Percentiles rank a stretch among this genome's conserved stretches.
Conservation (phyloP, 768 basidiomycete genomes). For the Rhodotorula paludigena region DNA sequence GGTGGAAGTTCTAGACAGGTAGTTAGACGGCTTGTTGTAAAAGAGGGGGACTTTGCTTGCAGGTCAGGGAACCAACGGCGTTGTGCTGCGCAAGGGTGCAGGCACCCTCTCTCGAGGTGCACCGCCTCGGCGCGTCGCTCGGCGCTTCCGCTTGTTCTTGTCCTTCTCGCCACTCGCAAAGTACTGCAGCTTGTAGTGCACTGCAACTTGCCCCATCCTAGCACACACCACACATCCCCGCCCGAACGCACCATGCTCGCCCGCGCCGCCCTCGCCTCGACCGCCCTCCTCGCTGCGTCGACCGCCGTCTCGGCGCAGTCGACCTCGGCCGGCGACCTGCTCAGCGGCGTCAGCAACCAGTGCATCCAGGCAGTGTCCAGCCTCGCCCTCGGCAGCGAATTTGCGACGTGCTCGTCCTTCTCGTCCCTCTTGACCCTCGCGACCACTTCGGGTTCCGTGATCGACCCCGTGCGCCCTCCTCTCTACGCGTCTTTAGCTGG, state of each 20-base stretch:
- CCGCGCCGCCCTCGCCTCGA: neutral
- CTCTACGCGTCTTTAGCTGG: too few species aligned
- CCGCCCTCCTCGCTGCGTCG: neutral
- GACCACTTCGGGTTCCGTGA: neutral
- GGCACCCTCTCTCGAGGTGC: neutral
- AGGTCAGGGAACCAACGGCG: too few species aligned
- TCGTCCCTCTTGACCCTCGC: constrained; percentile 2
- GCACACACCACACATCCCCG: neutral
- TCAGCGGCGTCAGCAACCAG: neutral
- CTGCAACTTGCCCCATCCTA: neutral
- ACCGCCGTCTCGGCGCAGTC: neutral
- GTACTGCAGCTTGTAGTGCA: too few species aligned
- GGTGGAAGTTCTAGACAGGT: constrained; percentile 9
- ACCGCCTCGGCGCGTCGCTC: too few species aligned
- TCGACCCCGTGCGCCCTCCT: neutral
- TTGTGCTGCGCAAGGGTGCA: too few species aligned
- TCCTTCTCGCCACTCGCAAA: neutral
- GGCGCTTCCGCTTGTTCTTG: too few species aligned
- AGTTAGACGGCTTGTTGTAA: neutral
- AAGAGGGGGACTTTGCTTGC: neutral
- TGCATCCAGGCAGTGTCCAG: constrained; percentile 7
- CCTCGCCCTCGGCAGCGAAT: constrained; percentile 1
- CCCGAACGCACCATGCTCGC: constrained; percentile 7
- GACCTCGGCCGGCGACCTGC: neutral
- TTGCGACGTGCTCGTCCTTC: constrained; percentile 16